These are phyloP conservation scores for Tilletia walkeri DNA, from an alignment of 1,284 basidiomycete species.

Conservation along the genomic window DNA sequence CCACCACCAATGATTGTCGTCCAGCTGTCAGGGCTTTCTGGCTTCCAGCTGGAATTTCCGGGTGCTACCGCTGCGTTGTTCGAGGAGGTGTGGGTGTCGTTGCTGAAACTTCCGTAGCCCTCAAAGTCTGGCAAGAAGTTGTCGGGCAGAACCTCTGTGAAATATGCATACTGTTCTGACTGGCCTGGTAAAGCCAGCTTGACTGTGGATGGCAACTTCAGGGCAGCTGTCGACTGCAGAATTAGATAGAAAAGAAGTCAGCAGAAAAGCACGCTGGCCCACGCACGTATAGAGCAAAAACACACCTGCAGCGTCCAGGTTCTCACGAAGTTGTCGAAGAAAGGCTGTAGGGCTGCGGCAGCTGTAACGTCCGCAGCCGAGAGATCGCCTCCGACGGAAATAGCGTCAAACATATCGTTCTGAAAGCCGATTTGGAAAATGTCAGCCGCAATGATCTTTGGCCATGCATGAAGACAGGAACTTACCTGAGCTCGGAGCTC, in stretches of 20 bases:
- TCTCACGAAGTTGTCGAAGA: slow-evolving; percentile 2
- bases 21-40: not conserved
- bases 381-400: slow-evolving; percentile 3
- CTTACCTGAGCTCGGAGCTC: not conserved
- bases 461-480: not conserved
- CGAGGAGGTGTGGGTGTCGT: not conserved
- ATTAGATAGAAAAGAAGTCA: no score
- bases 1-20: not conserved
- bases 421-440: not conserved
- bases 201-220: not conserved
- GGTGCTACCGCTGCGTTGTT: not conserved
- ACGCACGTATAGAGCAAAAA: no score
- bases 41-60: not conserved
- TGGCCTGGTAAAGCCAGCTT: not conserved
- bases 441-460: not conserved
- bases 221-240: not conserved
- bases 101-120: slow-evolving; percentile 2
- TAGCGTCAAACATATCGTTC: not conserved
- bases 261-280: no score
- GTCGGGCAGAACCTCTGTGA: not conserved
- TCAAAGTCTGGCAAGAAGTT: not conserved
- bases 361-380: not conserved
- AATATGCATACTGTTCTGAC: not conserved
- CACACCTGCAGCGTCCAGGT: not conserved
- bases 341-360: not conserved